These are phyloP conservation scores for Marasmius fiardii DNA, from an alignment of 1,284 basidiomycete species.

Conservation along the genomic window DNA sequence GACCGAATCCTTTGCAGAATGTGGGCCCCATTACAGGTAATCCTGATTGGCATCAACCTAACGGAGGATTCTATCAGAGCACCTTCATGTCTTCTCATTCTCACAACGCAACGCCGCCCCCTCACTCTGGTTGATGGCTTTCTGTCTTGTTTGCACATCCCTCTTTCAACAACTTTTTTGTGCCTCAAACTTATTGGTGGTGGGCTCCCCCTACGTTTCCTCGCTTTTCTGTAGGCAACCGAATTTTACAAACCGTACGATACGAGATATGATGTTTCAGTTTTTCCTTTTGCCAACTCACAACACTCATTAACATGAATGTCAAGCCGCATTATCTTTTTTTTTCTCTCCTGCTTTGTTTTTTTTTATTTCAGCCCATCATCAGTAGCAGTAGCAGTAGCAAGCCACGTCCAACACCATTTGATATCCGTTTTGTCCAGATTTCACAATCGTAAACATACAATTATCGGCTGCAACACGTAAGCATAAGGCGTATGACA, in stretches of 20 bases:
- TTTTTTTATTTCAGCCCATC: background rate
- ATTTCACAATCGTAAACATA: background rate
- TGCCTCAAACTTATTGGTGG: too few relatives aligned
- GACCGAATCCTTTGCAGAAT: background rate
- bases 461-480: background rate
- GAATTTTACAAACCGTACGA: too few relatives aligned
- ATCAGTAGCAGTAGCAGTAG: background rate
- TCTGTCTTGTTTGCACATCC: too few relatives aligned
- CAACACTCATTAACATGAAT: background rate
- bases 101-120: conserved; percentile 44
- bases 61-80: conserved; percentile 39
- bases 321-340: background rate
- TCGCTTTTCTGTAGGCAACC: background rate
- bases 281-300: background rate
- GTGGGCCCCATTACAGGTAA: conserved; percentile 26
- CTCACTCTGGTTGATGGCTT: conserved; percentile 43
- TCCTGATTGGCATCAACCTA: conserved; percentile 46
- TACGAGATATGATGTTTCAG: background rate
- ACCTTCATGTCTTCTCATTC: conserved; percentile 34
- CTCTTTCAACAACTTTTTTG: too few relatives aligned
- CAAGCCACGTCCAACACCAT: too few relatives aligned
- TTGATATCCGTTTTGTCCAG: background rate
- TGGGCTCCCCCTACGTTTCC: too few relatives aligned
- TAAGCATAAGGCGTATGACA: background rate
- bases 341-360: background rate